Conservation (phyloP, 2,329 filamentous ascomycete species). For the Diaporthe ilicicola region DNA sequence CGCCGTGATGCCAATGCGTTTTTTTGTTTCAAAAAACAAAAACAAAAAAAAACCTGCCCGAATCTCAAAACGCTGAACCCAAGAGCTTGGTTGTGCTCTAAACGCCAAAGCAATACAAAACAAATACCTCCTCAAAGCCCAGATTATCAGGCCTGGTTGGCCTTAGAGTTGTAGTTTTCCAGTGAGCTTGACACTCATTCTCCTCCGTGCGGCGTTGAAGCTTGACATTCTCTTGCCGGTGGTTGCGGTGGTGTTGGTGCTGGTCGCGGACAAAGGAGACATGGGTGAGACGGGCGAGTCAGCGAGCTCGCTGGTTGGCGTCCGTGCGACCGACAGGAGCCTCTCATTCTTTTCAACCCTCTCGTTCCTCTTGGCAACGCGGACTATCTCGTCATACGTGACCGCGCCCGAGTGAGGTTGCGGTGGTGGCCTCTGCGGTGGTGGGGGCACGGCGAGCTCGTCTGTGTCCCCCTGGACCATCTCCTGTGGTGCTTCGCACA, state of each 20-base stretch:
- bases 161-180: conserved; percentile 30
- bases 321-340: conserved; percentile 19
- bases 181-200: conserved; percentile 33
- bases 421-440: conserved; percentile 40
- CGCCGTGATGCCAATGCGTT: conserved; percentile 26
- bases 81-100: conserved; percentile 6
- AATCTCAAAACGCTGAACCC: conserved; percentile 3
- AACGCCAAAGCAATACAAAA: conserved; percentile 18
- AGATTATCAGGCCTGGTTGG: neutral
- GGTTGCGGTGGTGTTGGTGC: conserved; percentile 20
- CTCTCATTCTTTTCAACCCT: conserved; percentile 21
- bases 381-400: conserved; percentile 59
- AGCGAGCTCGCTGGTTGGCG: conserved; percentile 3
- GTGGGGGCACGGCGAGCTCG: conserved; percentile 42
- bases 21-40: neutral
- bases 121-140: neutral
- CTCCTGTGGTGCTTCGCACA: conserved; percentile 33
- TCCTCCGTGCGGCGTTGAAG: conserved; percentile 29
- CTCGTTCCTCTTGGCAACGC: conserved; percentile 52
- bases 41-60: neutral
- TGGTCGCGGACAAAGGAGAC: conserved; percentile 28
- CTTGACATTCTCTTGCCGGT: conserved; percentile 30
- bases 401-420: conserved; percentile 42
- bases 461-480: conserved; percentile 11
- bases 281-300: conserved; percentile 30